Evolutionary conservation across 139 green algal genomes (phyloP).

Genomic region (Micractinium sp.): DNA sequence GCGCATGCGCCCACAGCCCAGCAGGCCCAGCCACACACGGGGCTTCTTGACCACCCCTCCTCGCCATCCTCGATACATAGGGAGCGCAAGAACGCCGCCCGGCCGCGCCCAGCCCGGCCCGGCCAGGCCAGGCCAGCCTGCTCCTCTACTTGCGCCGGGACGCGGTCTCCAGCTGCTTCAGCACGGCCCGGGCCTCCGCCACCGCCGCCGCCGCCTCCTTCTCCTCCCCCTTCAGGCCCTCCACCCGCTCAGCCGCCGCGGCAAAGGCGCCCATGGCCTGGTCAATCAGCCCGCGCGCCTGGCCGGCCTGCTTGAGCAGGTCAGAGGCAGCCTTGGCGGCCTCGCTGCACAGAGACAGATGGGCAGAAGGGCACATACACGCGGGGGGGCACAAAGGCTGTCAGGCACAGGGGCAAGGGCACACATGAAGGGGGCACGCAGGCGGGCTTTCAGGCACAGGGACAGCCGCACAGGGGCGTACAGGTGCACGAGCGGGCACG

Average conservation of each 20-base stretch:
- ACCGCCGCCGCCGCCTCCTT: conserved; percentile 9
- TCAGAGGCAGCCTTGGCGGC: conserved; percentile 26
- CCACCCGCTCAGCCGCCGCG: conserved; percentile 7
- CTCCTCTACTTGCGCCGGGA: not conserved
- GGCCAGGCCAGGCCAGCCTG: not conserved
- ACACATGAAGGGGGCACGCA: not conserved
- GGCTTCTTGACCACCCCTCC: too few relatives aligned
- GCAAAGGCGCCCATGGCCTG: not conserved
- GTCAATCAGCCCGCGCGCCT: conserved; percentile 24
- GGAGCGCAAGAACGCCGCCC: too few relatives aligned
- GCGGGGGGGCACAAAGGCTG: too few relatives aligned
- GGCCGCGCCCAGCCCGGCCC: not conserved
- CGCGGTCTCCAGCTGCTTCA: conserved; percentile 14
- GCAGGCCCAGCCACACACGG: too few relatives aligned
- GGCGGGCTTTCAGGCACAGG: not conserved
- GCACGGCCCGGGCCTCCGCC: not conserved
- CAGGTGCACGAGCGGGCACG: too few relatives aligned
- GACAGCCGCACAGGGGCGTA: too few relatives aligned
- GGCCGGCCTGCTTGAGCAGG: conserved; percentile 20
- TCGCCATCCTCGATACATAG: too few relatives aligned
- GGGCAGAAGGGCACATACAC: not conserved
- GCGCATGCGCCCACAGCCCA: too few relatives aligned
- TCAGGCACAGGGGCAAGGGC: not conserved
- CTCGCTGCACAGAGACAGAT: not conserved
- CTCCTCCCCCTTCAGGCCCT: conserved; percentile 3